Conservation (phyloP, 2,329 filamentous ascomycete species). For the Penicillium sp. region DNA sequence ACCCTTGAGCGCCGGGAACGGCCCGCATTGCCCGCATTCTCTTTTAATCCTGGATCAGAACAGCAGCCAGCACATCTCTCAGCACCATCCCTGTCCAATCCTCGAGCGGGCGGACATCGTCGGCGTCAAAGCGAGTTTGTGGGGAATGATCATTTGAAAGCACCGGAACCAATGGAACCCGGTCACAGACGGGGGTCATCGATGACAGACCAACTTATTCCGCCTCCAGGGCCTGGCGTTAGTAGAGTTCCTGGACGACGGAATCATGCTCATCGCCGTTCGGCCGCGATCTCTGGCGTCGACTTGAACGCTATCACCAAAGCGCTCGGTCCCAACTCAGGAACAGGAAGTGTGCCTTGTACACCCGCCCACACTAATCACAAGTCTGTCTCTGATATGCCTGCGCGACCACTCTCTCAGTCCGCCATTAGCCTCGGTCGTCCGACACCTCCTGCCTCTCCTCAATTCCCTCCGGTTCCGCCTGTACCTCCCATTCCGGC, state of each 20-base stretch:
- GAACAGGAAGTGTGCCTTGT: slow-evolving; percentile 60
- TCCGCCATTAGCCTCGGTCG: slow-evolving; percentile 32
- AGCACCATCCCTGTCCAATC: slow-evolving; percentile 51
- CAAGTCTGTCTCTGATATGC: slow-evolving; percentile 30
- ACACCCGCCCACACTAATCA: slow-evolving; percentile 46
- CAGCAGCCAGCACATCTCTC: slow-evolving; percentile 47
- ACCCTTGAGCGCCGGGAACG: slow-evolving; percentile 47
- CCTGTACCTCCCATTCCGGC: slow-evolving; percentile 19
- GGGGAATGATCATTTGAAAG: slow-evolving; percentile 58
- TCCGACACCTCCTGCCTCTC: slow-evolving; percentile 37
- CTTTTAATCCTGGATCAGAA: slow-evolving; percentile 37
- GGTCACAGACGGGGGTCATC: slow-evolving; percentile 25
- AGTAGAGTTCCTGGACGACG: slow-evolving; percentile 56
- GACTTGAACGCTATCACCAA: slow-evolving; percentile 63
- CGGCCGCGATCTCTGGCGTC: slow-evolving; percentile 76
- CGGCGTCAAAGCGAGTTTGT: slow-evolving; percentile 85
- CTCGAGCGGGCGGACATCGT: slow-evolving; percentile 62
- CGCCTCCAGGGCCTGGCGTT: slow-evolving; percentile 38
- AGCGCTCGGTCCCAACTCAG: slow-evolving; percentile 40
- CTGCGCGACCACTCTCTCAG: slow-evolving; percentile 35
- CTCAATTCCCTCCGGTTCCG: slow-evolving; percentile 22
- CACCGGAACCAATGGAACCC: slow-evolving; percentile 64
- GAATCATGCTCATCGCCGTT: slow-evolving; percentile 78
- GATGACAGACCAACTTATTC: slow-evolving; percentile 27
- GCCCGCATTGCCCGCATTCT: slow-evolving; percentile 39